phyloP scores from a whole-genome alignment of 2,329 filamentous ascomycete species.

The Penicillium sp. region DNA sequence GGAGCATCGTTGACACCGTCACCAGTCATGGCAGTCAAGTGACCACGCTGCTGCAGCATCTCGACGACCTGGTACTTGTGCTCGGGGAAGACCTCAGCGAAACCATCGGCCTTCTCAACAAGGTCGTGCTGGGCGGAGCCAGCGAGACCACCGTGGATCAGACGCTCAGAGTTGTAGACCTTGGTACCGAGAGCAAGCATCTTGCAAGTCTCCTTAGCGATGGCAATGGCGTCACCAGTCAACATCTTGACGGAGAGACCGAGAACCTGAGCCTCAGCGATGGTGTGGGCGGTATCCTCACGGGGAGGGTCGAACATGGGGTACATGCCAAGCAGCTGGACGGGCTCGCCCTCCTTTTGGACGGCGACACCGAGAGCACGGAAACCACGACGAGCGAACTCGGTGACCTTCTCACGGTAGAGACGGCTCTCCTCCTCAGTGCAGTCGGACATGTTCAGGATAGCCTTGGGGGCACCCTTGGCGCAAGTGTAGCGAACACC shows the following conservation, averaged over 20 bases:
- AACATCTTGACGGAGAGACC: constrained; percentile 76
- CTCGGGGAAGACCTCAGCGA: constrained; percentile 68
- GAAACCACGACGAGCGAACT: constrained; percentile 74
- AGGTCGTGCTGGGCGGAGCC: constrained; percentile 70
- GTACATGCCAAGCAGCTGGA: constrained; percentile 69
- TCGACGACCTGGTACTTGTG: constrained; percentile 73
- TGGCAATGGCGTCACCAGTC: constrained; percentile 73
- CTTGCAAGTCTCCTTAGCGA: constrained; percentile 76
- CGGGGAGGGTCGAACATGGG: constrained; percentile 76
- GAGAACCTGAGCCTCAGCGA: constrained; percentile 67
- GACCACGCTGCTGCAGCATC: constrained; percentile 67
- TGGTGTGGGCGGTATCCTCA: constrained; percentile 70
- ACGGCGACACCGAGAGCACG: constrained; percentile 72
- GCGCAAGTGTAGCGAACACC: constrained; percentile 66
- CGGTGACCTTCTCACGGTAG: constrained; percentile 66
- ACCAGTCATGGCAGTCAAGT: constrained; percentile 70
- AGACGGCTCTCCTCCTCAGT: constrained; percentile 58
- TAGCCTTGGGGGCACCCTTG: constrained; percentile 72
- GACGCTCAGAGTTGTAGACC: constrained; percentile 73
- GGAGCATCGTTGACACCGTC: constrained; percentile 71
- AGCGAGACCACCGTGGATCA: constrained; percentile 68
- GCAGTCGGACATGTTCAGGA: constrained; percentile 63
- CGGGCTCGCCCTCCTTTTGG: constrained; percentile 68
- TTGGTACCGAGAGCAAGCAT: constrained; percentile 73
- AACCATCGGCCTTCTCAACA: constrained; percentile 67